Base-by-base conservation (phyloP, 2,329 filamentous ascomycete genomes). In the Ambrosiella xylebori region DNA sequence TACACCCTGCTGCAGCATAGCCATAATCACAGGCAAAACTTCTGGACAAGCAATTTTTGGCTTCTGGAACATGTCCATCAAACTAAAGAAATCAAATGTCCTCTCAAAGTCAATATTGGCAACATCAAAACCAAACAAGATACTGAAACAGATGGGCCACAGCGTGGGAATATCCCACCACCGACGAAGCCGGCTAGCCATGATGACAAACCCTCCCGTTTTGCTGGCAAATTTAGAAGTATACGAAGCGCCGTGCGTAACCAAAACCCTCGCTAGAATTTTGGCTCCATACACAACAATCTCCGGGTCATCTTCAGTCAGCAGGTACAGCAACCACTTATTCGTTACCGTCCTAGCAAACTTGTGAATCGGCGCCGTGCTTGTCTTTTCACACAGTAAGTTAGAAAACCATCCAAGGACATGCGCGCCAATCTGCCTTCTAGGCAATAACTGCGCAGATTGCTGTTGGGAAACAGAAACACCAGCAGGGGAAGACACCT, bases 261-360 rank as follows among this genome's bases (percentile, higher is more conserved):
- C 81, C 5, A 98, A 74, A 2, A 96, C 77, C 41, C 89, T 82
- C 27, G 88, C 84, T 27, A 98, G 73, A 56, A 98, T 91, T 65
- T 86, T 90, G 63, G 82, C 79, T 12, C 87, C 88, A 56, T 89
- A 78, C 12, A 89, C 76, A 9, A 96, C 85, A 19, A 95, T 84
- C 63, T 89, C 85, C 5, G 86, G 77, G 60, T 97, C 86, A 61
- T 87, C 81, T 67, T 96, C 90, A 7, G 88, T 88, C 55, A 97
- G 76, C 12, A 98, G 78, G 68, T 96, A 95, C 12, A 98, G 73
- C 12, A 95, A 78, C 90, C 90, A 96, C 84, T 91, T 95, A 64
- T 95, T 95, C 19, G 91, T 96, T 7, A 98, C 91, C 1, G 91
- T 94, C 66, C 85, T 86, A 4, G 89, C 88, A 73, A 98, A 97